Base-by-base conservation (phyloP, 2,329 filamentous ascomycete genomes). In the Exophiala sp. region DNA sequence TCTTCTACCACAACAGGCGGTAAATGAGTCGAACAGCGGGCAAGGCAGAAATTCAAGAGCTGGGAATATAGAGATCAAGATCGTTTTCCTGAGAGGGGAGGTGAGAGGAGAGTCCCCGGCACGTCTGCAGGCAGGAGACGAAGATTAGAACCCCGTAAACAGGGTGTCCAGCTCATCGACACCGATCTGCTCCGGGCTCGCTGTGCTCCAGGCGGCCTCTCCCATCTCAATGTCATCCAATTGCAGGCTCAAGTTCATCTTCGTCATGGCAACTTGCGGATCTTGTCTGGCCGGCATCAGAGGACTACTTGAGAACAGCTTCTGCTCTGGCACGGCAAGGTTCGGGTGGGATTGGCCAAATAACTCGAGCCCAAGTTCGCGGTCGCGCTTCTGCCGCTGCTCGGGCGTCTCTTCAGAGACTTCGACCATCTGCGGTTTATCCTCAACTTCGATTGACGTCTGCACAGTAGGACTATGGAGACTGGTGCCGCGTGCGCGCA, bases 121-220 rank as follows among this genome's bases (percentile, higher is more conserved):
- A 4, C 24, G 18, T 10, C 40, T 6, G 13, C 22, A 29, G 18
- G 40, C 23, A 23, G 11, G 13, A 14, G 23, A 43, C 21, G 6
- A 11, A 7, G 22, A 30, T 45, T 40, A 57, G 23, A 54, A 57
- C 3, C 80, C 83, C 64, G 86, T 83, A 62, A 96, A 80, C 66
- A 96, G 79, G 61, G 86, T 82, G 64, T 97, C 91, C 19, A 97
- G 81, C 73, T 98, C 93, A 40, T 95, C 88, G 42, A 97, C 80
- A 66, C 94, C 89, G 60, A 97, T 84, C 58, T 82, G 86, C 72
- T 97, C 93, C 1, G 90, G 89, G 65, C 83, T 88, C 65, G 77
- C 76, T 63, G 81, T 68, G 52, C 80, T 78, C 65, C 77, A 77
- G 63, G 85, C 84, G 70, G 73, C 72, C 37, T 71, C 52, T 24